Percentiles rank a stretch among this genome's conserved stretches.
Conservation (phyloP, 225 moss, liverwort and hornwort species). For the Pseudisothecium myosuroides region DNA sequence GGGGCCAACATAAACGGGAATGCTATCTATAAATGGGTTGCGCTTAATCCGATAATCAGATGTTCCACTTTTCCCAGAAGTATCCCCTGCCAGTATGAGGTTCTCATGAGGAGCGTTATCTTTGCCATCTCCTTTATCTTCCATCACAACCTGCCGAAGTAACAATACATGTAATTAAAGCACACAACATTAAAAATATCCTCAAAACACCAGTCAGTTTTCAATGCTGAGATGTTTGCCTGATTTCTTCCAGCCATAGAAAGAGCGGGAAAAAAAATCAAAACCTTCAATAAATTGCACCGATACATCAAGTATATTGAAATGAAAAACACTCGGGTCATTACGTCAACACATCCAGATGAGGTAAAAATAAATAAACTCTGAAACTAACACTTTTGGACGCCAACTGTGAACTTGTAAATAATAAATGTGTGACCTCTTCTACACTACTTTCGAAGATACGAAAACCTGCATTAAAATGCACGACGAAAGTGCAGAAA, state of each 20-base stretch:
- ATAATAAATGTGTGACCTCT: neutral
- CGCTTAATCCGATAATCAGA: slow-evolving; percentile 58
- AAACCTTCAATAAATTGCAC: neutral
- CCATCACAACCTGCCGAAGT: slow-evolving; percentile 71
- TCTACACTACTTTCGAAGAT: neutral
- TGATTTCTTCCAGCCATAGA: neutral
- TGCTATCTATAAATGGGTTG: slow-evolving; percentile 47
- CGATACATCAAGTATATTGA: neutral
- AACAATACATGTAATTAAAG: neutral
- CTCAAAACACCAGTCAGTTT: neutral
- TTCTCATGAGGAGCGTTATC: slow-evolving; percentile 28
- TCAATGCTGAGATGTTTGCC: neutral
- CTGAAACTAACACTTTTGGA: neutral
- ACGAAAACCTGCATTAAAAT: neutral
- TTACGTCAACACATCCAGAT: neutral
- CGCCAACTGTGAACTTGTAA: neutral
- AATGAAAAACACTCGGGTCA: neutral
- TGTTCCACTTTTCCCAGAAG: slow-evolving; percentile 17
- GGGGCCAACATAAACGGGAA: slow-evolving; percentile 50
- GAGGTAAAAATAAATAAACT: neutral
- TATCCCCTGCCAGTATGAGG: slow-evolving; percentile 50
- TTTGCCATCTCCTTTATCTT: slow-evolving; percentile 55
- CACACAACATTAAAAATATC: neutral
- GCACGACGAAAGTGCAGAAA: neutral
- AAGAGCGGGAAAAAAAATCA: neutral